A percentile compares a stretch with the other conserved stretches of the same genome.
These are phyloP conservation scores for Suillus spraguei DNA, from an alignment of 768 basidiomycete genomes.

Conservation along the genomic window DNA sequence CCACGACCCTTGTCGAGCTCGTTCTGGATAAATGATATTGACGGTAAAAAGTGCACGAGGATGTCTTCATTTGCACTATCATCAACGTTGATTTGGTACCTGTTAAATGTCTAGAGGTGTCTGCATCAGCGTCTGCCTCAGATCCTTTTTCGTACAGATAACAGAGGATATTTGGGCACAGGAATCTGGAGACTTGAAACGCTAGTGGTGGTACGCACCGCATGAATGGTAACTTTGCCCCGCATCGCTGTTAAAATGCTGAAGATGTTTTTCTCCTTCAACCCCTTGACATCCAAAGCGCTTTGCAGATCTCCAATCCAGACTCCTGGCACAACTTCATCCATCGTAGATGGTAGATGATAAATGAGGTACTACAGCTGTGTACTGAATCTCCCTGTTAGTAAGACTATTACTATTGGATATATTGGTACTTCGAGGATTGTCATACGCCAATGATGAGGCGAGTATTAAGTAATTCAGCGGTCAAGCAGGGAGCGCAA, in stretches of 20 bases:
- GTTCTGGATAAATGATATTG: constrained; percentile 81
- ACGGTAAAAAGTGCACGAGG: constrained; percentile 73
- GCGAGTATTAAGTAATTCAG: not conserved
- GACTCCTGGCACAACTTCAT: constrained; percentile 76
- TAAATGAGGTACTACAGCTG: not conserved
- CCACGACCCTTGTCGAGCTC: constrained; percentile 76
- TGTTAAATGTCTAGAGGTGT: constrained; percentile 67
- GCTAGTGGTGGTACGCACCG: constrained; percentile 41
- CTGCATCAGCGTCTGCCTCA: not conserved
- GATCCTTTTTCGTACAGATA: not conserved
- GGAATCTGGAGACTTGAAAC: constrained; percentile 13
- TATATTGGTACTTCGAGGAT: constrained; percentile 2
- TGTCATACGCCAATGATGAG: not conserved
- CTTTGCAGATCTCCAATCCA: constrained; percentile 86
- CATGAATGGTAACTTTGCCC: constrained; percentile 63
- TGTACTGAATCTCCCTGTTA: constrained; percentile 1
- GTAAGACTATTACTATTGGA: constrained; percentile 1
- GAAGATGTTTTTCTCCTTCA: constrained; percentile 73
- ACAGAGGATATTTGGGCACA: not conserved
- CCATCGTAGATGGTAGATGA: constrained; percentile 45
- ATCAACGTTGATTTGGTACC: constrained; percentile 78
- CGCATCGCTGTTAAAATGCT: constrained; percentile 77
- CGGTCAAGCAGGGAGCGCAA: not conserved
- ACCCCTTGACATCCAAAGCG: constrained; percentile 59
- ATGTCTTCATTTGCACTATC: constrained; percentile 78